These are phyloP conservation scores for Coemansia sp. DNA, from an alignment of 192 early-diverging fungal species.

Conservation along the genomic window DNA sequence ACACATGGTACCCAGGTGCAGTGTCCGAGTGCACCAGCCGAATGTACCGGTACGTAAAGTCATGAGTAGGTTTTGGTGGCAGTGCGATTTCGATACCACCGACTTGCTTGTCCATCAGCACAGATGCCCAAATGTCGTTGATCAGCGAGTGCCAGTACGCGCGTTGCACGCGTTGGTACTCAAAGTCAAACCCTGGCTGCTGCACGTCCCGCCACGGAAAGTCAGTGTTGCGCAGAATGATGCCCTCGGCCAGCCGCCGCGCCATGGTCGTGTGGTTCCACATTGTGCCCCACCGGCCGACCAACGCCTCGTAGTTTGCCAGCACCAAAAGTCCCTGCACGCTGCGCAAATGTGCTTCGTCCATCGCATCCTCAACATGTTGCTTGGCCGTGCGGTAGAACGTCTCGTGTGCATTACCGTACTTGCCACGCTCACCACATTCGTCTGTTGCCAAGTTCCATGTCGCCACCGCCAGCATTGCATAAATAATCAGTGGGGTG, in stretches of 20 bases:
- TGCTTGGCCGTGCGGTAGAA: constrained; percentile 50
- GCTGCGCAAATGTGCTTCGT: constrained; percentile 50
- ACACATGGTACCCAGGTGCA: constrained; percentile 37
- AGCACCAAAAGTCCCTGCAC: constrained; percentile 51
- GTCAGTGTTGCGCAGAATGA: constrained; percentile 47
- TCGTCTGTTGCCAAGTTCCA: constrained; percentile 50
- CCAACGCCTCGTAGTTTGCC: constrained; percentile 53
- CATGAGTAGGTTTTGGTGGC: constrained; percentile 38
- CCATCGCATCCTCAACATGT: constrained; percentile 53
- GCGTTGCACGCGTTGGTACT: constrained; percentile 51
- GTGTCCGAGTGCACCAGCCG: constrained; percentile 18
- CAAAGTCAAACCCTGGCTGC: constrained; percentile 47
- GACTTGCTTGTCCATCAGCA: constrained; percentile 54
- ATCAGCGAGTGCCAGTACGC: constrained; percentile 57
- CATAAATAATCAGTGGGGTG: constrained; percentile 52
- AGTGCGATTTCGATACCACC: constrained; percentile 43
- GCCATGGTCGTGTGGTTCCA: constrained; percentile 58
- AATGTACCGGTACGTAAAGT: constrained; percentile 46
- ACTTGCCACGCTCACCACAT: constrained; percentile 16
- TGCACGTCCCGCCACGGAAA: constrained; percentile 51
- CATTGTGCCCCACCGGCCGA: constrained; percentile 55
- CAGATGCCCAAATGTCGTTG: constrained; percentile 52
- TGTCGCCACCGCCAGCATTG: constrained; percentile 49
- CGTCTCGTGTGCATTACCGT: constrained; percentile 38
- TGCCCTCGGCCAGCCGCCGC: constrained; percentile 44